phyloP scores from a whole-genome alignment of 768 basidiomycete species.

The Cyathus striatus region DNA sequence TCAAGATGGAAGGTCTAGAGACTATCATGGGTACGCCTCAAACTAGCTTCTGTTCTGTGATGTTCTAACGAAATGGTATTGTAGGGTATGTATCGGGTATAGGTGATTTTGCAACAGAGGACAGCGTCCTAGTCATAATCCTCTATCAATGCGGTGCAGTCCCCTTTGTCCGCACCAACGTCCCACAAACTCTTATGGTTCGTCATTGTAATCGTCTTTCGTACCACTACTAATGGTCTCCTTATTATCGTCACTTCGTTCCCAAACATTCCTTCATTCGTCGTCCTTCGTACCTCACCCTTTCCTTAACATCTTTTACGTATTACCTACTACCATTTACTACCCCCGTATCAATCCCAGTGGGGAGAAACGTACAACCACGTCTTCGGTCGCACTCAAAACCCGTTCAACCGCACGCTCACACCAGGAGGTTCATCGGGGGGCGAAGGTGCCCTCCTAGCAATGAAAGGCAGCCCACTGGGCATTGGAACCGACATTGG shows the following conservation, averaged over 20 bases:
- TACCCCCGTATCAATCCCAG: conserved; percentile 9
- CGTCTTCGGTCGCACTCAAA: conserved; percentile 57
- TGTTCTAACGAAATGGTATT: background rate
- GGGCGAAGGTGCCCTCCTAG: conserved; percentile 62
- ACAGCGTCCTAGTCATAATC: conserved; percentile 49
- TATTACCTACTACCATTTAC: background rate
- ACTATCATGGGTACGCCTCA: conserved; percentile 28
- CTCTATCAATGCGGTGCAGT: conserved; percentile 53
- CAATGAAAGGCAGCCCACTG: conserved; percentile 52
- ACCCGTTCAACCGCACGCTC: conserved; percentile 53
- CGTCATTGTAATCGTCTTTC: background rate
- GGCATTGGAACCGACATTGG: conserved; percentile 64
- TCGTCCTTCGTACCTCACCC: too few relatives aligned
- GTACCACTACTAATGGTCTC: background rate
- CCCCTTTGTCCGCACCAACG: conserved; percentile 50
- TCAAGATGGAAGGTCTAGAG: conserved; percentile 57
- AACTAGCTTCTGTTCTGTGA: background rate
- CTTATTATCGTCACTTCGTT: too few relatives aligned
- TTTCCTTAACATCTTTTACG: too few relatives aligned
- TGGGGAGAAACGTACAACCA: conserved; percentile 59
- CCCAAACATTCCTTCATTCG: too few relatives aligned
- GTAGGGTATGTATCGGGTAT: conserved; percentile 53
- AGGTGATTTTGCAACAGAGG: conserved; percentile 36
- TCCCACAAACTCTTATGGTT: conserved; percentile 53
- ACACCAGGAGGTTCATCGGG: conserved; percentile 64